Evolutionary conservation across 1,284 basidiomycete genomes (phyloP).

Genomic region (Exobasidium rhododendri): DNA sequence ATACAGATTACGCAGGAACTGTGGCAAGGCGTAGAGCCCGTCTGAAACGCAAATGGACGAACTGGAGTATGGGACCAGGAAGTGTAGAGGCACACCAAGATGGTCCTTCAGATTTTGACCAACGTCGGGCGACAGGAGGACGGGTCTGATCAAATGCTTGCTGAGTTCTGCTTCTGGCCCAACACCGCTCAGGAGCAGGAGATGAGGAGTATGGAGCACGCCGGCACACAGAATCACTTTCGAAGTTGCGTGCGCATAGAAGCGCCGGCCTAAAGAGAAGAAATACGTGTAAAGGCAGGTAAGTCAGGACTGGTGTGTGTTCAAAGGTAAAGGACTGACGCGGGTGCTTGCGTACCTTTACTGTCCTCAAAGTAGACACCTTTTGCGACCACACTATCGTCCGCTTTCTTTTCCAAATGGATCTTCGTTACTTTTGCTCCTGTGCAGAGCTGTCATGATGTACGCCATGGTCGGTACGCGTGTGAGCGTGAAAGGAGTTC

Average conservation of each 20-base stretch:
- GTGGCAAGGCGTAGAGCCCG: background rate
- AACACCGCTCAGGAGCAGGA: constrained; percentile 45
- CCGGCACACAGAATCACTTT: constrained; percentile 51
- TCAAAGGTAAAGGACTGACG: background rate
- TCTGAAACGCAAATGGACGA: background rate
- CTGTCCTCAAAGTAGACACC: constrained; percentile 17
- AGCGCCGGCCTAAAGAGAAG: constrained; percentile 22
- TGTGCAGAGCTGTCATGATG: constrained; percentile 12
- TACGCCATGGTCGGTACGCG: no score
- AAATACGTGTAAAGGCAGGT: background rate
- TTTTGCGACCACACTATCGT: constrained; percentile 10
- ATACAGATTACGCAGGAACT: constrained; percentile 6
- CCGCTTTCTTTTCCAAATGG: background rate
- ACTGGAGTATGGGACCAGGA: constrained; percentile 5
- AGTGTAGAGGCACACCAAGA: constrained; percentile 22
- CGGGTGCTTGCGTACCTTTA: constrained; percentile 4
- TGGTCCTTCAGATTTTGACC: constrained; percentile 47
- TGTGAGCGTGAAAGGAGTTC: no score
- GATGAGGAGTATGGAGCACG: constrained; percentile 48
- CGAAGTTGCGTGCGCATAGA: constrained; percentile 25
- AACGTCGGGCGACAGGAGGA: constrained; percentile 27
- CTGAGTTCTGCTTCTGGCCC: constrained; percentile 30
- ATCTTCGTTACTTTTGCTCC: constrained; percentile 11
- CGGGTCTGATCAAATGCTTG: constrained; percentile 22
- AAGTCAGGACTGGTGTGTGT: background rate